phyloP scores from a whole-genome alignment of 306 rosid genomes.

The Argentina anserina region DNA sequence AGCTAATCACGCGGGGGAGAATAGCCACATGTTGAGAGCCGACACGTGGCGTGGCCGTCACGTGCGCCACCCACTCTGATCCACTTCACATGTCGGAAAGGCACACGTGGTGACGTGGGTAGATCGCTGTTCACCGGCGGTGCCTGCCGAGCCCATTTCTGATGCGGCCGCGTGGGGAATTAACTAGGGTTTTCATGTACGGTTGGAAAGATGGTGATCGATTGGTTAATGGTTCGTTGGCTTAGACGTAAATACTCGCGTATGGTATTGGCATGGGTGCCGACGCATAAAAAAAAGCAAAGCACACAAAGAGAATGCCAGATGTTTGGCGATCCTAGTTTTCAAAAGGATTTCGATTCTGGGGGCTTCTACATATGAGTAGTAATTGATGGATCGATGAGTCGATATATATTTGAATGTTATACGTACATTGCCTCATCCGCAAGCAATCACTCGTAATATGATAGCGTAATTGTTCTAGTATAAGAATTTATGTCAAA shows the following conservation, averaged over 20 bases:
- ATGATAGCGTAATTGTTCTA: no score
- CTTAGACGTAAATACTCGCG: slow-evolving; percentile 28
- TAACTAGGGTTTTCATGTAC: background rate
- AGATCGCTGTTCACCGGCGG: slow-evolving; percentile 18
- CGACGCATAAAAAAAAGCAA: slow-evolving; percentile 1
- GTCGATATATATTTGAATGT: no score
- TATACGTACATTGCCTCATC: no score
- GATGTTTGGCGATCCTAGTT: background rate
- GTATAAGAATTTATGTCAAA: no score
- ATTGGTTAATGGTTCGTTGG: slow-evolving; percentile 20
- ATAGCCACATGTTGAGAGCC: background rate
- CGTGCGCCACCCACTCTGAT: slow-evolving; percentile 28
- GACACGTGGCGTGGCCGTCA: slow-evolving; percentile 36
- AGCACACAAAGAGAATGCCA: background rate
- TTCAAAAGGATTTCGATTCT: background rate
- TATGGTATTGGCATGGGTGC: slow-evolving; percentile 14
- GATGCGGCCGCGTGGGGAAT: slow-evolving; percentile 19
- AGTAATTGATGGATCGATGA: background rate
- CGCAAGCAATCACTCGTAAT: no score
- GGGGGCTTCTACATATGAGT: background rate
- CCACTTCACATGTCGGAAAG: slow-evolving; percentile 29
- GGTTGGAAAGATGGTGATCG: background rate
- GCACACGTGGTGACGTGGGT: slow-evolving; percentile 38
- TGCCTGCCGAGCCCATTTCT: slow-evolving; percentile 15
- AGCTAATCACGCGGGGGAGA: slow-evolving; percentile 24